A percentile compares a stretch with the other conserved stretches of the same genome.
Evolutionary conservation across 2,329 filamentous ascomycete genomes (phyloP).

Genomic region (Cercospora beticola): DNA sequence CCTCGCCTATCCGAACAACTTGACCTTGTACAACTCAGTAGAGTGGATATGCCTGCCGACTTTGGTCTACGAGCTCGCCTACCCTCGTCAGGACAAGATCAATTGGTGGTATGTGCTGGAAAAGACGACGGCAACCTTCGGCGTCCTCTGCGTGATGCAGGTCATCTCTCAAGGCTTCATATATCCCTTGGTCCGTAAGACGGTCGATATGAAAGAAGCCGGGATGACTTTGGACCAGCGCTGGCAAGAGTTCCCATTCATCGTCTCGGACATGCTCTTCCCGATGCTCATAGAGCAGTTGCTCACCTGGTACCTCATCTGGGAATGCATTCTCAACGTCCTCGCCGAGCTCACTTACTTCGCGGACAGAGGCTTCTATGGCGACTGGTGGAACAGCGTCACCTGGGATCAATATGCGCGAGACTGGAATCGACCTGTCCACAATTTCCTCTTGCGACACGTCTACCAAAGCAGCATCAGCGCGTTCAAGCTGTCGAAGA

Average conservation of each 20-base stretch:
- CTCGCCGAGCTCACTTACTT: conserved; percentile 75
- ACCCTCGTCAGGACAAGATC: conserved; percentile 67
- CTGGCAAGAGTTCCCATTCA: conserved; percentile 69
- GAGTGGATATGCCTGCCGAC: conserved; percentile 76
- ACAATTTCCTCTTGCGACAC: conserved; percentile 73
- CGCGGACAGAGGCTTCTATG: conserved; percentile 54
- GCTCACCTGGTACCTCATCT: conserved; percentile 77
- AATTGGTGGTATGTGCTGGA: conserved; percentile 75
- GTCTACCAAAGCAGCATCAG: conserved; percentile 79
- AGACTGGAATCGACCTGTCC: conserved; percentile 80
- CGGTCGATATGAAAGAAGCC: conserved; percentile 65
- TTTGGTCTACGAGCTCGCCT: conserved; percentile 75
- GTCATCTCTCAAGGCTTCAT: conserved; percentile 74
- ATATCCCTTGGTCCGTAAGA: conserved; percentile 70
- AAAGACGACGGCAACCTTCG: conserved; percentile 68
- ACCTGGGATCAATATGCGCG: conserved; percentile 74
- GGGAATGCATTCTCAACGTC: conserved; percentile 67
- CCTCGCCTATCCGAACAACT: conserved; percentile 66
- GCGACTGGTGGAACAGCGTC: conserved; percentile 49
- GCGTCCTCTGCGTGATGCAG: conserved; percentile 75
- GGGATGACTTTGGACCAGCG: conserved; percentile 61
- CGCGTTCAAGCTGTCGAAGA: conserved; percentile 67
- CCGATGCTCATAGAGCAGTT: conserved; percentile 78
- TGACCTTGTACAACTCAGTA: conserved; percentile 57
- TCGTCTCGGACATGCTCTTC: conserved; percentile 73